Percentiles rank a stretch among this genome's conserved stretches.
These are phyloP conservation scores for Choricystis sp. DNA, from an alignment of 139 green algal genomes.

Conservation along the genomic window DNA sequence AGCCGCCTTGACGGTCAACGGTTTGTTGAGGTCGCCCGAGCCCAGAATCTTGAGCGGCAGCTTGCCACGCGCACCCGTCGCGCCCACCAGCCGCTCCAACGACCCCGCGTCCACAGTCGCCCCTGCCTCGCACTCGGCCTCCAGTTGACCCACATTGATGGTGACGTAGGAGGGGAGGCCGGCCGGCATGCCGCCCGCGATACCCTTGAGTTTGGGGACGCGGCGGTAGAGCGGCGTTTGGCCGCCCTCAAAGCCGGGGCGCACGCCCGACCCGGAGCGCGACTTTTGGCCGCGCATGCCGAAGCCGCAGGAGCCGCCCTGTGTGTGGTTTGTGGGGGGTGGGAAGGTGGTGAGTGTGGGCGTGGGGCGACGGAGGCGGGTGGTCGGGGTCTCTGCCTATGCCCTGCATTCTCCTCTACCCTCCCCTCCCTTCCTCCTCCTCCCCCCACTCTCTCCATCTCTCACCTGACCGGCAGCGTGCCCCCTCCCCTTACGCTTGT, in stretches of 20 bases:
- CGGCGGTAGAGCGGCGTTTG: conserved; percentile 92
- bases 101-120: conserved; percentile 64
- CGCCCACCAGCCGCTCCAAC: conserved; percentile 59
- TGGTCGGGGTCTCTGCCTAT: too few species aligned
- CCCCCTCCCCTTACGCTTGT: conserved; percentile 85
- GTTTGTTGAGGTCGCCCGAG: conserved; percentile 53
- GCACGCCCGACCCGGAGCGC: conserved; percentile 53
- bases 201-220: conserved; percentile 92
- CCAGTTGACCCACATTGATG: conserved; percentile 78
- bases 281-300: conserved; percentile 96
- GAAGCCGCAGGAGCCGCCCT: conserved; percentile 86
- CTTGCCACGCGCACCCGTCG: conserved; percentile 51
- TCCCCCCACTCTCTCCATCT: too few species aligned
- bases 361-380: not conserved
- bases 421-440: too few species aligned
- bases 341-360: not conserved
- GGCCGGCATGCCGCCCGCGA: conserved; percentile 86
- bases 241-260: conserved; percentile 92
- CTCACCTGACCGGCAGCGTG: conserved; percentile 74
- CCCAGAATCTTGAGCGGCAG: conserved; percentile 93
- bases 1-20: conserved; percentile 64
- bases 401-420: too few species aligned
- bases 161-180: conserved; percentile 71
- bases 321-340: not conserved
- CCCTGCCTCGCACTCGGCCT: conserved; percentile 49